These are phyloP conservation scores for Ormosia semicastrata DNA, from an alignment of 306 rosid genomes.

Conservation along the genomic window DNA sequence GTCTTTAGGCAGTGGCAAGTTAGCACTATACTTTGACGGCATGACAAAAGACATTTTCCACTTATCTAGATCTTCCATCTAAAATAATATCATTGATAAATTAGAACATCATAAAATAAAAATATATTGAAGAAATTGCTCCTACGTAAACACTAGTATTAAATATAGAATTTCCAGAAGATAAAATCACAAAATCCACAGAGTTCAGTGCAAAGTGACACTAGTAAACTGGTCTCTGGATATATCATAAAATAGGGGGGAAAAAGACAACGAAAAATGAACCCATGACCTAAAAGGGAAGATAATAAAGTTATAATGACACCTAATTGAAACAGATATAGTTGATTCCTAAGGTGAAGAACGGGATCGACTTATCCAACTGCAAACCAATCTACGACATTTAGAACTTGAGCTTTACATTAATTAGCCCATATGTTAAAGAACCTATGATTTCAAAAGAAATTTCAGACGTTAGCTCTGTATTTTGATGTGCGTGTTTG, in stretches of 20 bases:
- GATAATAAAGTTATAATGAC: neutral
- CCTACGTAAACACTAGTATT: neutral
- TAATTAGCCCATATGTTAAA: neutral
- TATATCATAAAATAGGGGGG: slow-evolving; percentile 9
- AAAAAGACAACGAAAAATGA: neutral
- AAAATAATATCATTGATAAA: slow-evolving; percentile 24
- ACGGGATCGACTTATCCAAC: slow-evolving; percentile 10
- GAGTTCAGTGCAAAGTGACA: neutral
- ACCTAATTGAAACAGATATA: neutral
- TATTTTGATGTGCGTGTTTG: neutral
- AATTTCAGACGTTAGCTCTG: neutral
- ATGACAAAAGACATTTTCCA: slow-evolving; percentile 94
- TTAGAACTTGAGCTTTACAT: slow-evolving; percentile 1
- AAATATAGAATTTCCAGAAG: slow-evolving; percentile 8
- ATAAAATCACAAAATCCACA: slow-evolving; percentile 4
- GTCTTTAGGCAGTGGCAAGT: slow-evolving; percentile 80
- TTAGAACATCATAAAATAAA: slow-evolving; percentile 16
- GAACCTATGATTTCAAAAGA: neutral
- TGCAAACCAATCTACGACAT: neutral
- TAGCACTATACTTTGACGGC: slow-evolving; percentile 84
- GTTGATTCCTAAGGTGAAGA: slow-evolving; percentile 6
- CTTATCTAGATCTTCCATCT: slow-evolving; percentile 65
- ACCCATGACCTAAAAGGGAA: neutral
- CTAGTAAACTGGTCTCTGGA: neutral
- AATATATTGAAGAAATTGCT: slow-evolving; percentile 5